phyloP scores from a whole-genome alignment of 2,329 filamentous ascomycete species.

The Exophiala xenobiotica region DNA sequence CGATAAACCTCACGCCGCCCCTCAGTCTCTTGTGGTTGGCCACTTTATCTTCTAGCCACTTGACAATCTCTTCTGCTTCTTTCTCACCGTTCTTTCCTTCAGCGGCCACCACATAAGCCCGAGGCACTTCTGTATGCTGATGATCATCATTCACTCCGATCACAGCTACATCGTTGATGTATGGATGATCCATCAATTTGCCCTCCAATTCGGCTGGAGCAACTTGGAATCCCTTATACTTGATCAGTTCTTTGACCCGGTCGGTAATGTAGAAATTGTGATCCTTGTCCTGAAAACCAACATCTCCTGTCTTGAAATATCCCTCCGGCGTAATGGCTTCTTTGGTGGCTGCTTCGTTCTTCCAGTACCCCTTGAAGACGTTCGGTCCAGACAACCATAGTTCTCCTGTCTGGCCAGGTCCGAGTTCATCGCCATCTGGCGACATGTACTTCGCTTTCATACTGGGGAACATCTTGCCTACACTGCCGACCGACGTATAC shows the following conservation, averaged over 20 bases:
- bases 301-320: constrained; percentile 88
- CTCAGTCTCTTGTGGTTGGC: constrained; percentile 38
- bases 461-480: constrained; percentile 76
- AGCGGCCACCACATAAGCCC: constrained; percentile 49
- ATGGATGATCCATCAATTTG: constrained; percentile 44
- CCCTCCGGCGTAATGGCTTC: constrained; percentile 62
- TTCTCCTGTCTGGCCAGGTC: constrained; percentile 64
- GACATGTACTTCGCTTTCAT: constrained; percentile 79
- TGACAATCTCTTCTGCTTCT: constrained; percentile 37
- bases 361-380: constrained; percentile 62
- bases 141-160: constrained; percentile 42
- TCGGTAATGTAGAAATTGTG: constrained; percentile 91
- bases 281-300: constrained; percentile 71
- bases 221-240: constrained; percentile 52
- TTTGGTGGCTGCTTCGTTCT: constrained; percentile 58
- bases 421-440: constrained; percentile 57
- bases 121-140: constrained; percentile 42
- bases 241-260: constrained; percentile 65
- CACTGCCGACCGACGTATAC: constrained; percentile 72
- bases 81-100: constrained; percentile 44
- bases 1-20: constrained; percentile 38
- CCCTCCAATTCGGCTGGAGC: constrained; percentile 52
- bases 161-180: constrained; percentile 48
- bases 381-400: constrained; percentile 66
- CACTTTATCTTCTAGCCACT: constrained; percentile 33